Evolutionary conservation across 164 flowering plant species (phyloP).

Genomic region (Sedum album): DNA sequence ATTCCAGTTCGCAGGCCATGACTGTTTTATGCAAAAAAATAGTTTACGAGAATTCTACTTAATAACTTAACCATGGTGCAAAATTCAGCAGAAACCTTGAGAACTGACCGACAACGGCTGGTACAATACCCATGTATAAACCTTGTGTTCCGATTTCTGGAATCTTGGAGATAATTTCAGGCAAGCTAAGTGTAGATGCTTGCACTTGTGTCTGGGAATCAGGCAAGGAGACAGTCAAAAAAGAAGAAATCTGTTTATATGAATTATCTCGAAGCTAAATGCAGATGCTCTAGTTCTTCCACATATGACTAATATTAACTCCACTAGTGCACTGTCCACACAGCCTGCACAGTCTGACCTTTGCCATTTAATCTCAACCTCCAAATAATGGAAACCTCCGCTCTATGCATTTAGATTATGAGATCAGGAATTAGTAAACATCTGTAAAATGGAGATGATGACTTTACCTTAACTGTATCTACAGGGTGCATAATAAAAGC

Average conservation of each 20-base stretch:
- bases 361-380: not conserved
- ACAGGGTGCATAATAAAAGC: constrained; percentile 75
- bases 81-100: constrained; percentile 47
- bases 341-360: not conserved
- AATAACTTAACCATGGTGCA: constrained; percentile 10
- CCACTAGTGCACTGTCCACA: not conserved
- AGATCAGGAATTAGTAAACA: not conserved
- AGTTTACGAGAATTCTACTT: constrained; percentile 7
- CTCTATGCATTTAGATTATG: not conserved
- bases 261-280: not conserved
- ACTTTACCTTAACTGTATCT: constrained; percentile 76
- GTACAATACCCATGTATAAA: constrained; percentile 82
- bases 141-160: constrained; percentile 82
- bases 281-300: not conserved
- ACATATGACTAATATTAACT: not conserved
- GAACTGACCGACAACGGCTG: constrained; percentile 94
- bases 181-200: constrained; percentile 88
- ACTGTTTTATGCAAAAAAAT: constrained; percentile 33
- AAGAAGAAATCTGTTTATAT: no score
- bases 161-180: constrained; percentile 69
- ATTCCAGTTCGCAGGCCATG: constrained; percentile 99
- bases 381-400: not conserved
- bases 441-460: not conserved
- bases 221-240: constrained; percentile 7
- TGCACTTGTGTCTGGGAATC: constrained; percentile 77